Base-by-base conservation (phyloP, 805 yeast species). In the Kazachstania africana region DNA sequence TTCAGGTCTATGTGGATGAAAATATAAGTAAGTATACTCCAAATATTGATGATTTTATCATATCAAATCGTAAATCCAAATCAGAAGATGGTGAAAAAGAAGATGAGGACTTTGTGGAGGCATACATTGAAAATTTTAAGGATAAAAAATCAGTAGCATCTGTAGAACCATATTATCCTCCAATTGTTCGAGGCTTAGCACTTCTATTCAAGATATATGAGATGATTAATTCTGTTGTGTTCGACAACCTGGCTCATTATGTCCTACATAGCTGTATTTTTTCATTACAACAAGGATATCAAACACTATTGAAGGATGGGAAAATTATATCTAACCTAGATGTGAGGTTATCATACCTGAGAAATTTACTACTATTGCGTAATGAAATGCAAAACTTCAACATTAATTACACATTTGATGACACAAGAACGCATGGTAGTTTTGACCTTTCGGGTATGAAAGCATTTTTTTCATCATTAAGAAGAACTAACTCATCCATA, bases 181-280 rank as follows among this genome's bases (percentile, higher is more conserved):
- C 95, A 1, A 59, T 84, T 28, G 66, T 70, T 3, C 71, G 70
- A 34, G 76, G 94, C 0, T 57, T 85, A 26, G 68, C 77, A 1
- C 57, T 88, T 5, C 59, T 87, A 19, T 75, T 84, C 21, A 79
- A 74, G 48, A 78, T 87, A 15, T 82, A 83, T 48, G 93, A 82
- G 45, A 61, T 85, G 44, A 70, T 88, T 23, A 77, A 78, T 41
- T 74, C 87, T 2, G 59, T 68, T 9, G 80, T 84, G 2, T 88
- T 87, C 57, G 94, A 84, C 50, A 94, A 83, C 47, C 58, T 87
- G 40, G 94, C 95, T 0, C 94, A 84, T 51, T 73, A 79, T 35
- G 75, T 84, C 32, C 80, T 88, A 4, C 95, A 82, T 48, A 69
- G 78, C 27, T 77, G 91, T 44, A 69, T 84, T 23, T 46, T 59